These are phyloP conservation scores for Beauveria bassiana DNA, from an alignment of 2,329 filamentous ascomycete genomes.

Conservation along the genomic window DNA sequence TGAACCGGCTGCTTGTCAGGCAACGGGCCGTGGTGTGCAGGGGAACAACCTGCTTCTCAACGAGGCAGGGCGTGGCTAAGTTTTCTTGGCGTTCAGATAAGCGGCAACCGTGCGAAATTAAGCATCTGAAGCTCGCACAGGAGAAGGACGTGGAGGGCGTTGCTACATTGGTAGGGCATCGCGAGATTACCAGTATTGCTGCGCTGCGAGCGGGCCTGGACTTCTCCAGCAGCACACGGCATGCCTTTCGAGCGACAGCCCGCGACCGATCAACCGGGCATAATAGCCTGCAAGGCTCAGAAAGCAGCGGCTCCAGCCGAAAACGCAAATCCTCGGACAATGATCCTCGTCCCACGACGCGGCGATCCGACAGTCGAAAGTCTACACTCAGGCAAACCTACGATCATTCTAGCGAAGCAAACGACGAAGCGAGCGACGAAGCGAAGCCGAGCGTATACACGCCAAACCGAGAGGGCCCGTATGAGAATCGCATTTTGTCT, in stretches of 20 bases:
- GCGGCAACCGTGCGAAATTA: constrained; percentile 1
- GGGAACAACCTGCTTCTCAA: constrained; percentile 14
- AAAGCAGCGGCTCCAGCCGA: constrained; percentile 1
- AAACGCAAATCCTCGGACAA: constrained; percentile 11
- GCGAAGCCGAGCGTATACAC: constrained; percentile 11
- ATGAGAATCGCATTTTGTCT: constrained; percentile 12
- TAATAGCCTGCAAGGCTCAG: neutral
- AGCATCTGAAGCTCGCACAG: neutral
- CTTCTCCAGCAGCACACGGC: neutral
- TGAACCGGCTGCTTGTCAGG: constrained; percentile 10
- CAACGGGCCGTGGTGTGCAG: constrained; percentile 15
- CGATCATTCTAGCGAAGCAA: constrained; percentile 1
- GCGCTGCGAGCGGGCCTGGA: neutral
- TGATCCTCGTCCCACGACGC: constrained; percentile 10
- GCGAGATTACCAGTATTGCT: constrained; percentile 3
- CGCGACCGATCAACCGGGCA: neutral
- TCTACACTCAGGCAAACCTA: constrained; percentile 8
- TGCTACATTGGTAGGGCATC: constrained; percentile 4
- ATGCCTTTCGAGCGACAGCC: constrained; percentile 2
- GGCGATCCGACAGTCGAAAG: constrained; percentile 11
- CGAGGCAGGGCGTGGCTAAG: constrained; percentile 5
- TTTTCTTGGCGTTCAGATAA: constrained; percentile 9
- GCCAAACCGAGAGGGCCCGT: constrained; percentile 9
- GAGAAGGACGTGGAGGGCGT: constrained; percentile 7
- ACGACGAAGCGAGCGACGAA: neutral